A percentile compares a stretch with the other conserved stretches of the same genome.
These are phyloP conservation scores for Ceratobasidium sp. DNA, from an alignment of 1,284 basidiomycete species.

Conservation along the genomic window DNA sequence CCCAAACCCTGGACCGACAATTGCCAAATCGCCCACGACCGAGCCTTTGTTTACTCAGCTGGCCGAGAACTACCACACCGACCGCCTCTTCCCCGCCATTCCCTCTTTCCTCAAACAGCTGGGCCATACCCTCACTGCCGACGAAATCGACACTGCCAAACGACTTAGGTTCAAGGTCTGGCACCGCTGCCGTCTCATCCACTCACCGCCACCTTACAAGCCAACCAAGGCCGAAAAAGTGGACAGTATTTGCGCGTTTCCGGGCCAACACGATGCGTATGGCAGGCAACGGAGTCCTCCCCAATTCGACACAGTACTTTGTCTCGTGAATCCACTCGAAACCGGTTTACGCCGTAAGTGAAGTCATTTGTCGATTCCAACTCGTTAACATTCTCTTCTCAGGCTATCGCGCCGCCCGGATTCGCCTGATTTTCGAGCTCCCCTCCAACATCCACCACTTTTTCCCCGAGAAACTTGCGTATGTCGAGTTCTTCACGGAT, in stretches of 20 bases:
- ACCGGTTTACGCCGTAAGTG: neutral
- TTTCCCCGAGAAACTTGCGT: neutral
- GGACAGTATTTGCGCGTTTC: neutral
- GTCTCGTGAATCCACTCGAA: neutral
- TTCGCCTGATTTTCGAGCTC: slow-evolving; percentile 10
- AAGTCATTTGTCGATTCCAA: neutral
- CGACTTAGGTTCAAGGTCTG: neutral
- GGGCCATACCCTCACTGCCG: neutral
- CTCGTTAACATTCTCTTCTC: neutral
- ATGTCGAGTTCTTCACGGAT: neutral
- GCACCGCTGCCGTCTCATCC: neutral
- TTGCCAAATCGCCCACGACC: neutral
- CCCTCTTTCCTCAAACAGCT: neutral
- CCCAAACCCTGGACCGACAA: neutral
- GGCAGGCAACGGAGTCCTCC: neutral
- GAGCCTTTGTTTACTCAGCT: neutral
- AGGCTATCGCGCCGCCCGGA: neutral
- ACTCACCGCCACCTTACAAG: slow-evolving; percentile 1
- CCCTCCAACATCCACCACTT: neutral
- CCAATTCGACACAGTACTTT: slow-evolving; percentile 3
- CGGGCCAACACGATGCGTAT: neutral
- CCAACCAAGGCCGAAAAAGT: neutral
- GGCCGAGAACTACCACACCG: neutral
- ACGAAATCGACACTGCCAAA: neutral
- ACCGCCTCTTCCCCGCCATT: neutral